A percentile compares a stretch with the other conserved stretches of the same genome.
Evolutionary conservation across 2,329 filamentous ascomycete species (phyloP).

Genomic region (Claviceps sp.): DNA sequence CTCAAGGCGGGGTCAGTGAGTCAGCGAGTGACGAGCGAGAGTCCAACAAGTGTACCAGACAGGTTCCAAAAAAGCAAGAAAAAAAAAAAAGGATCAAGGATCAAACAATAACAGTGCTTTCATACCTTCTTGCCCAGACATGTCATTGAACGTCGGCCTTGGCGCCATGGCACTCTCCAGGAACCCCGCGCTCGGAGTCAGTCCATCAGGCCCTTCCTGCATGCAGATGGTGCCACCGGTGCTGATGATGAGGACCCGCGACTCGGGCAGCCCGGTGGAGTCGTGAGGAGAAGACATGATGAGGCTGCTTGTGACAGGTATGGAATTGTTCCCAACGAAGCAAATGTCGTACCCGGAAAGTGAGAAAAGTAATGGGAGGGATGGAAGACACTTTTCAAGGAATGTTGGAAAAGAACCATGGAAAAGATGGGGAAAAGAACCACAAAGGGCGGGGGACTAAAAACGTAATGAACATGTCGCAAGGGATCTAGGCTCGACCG

Average conservation of each 20-base stretch:
- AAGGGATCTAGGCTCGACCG: no score
- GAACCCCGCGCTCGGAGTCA: slow-evolving; percentile 70
- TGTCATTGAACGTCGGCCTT: slow-evolving; percentile 74
- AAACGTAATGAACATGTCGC: no score
- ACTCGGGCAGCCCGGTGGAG: slow-evolving; percentile 44
- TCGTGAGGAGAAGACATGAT: background rate
- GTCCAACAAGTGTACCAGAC: background rate
- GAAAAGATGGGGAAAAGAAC: no score
- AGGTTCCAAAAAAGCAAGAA: background rate
- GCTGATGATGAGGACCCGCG: slow-evolving; percentile 77
- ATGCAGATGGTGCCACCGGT: slow-evolving; percentile 88
- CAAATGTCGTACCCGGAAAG: no score
- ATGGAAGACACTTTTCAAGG: no score
- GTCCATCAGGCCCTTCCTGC: slow-evolving; percentile 65
- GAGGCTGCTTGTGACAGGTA: no score
- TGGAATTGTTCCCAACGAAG: no score
- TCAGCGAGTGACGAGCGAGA: background rate
- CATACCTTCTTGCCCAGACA: slow-evolving; percentile 12
- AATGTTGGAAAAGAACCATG: no score
- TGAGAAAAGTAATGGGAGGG: no score
- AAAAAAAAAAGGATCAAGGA: background rate
- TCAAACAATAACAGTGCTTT: no score
- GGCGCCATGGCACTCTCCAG: slow-evolving; percentile 71
- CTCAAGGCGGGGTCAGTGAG: background rate
- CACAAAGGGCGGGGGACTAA: no score